Evolutionary conservation across 2,329 filamentous ascomycete species (phyloP).

Genomic region (Nothophaeocryptopus gaeumannii): DNA sequence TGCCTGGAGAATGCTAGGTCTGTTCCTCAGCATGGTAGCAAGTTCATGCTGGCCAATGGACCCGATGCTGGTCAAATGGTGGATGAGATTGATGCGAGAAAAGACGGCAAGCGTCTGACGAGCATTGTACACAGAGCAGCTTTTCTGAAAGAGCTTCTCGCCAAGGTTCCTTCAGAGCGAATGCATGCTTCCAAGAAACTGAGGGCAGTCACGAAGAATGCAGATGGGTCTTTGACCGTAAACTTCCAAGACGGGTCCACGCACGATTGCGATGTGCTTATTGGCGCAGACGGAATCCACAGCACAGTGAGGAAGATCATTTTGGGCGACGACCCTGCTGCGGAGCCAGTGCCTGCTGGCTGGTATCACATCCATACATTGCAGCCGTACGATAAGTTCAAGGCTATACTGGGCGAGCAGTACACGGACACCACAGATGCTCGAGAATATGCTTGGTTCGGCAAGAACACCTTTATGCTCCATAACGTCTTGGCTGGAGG

Average conservation of each 20-base stretch:
- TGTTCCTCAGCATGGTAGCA: slow-evolving; percentile 4
- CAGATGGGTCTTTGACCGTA: slow-evolving; percentile 4
- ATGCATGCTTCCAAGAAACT: slow-evolving; percentile 21
- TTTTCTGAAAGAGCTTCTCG: slow-evolving; percentile 14
- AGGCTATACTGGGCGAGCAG: slow-evolving; percentile 9
- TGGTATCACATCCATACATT: slow-evolving; percentile 12
- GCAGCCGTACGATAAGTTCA: slow-evolving; percentile 15
- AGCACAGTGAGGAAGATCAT: slow-evolving; percentile 12
- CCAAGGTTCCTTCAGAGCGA: slow-evolving; percentile 5
- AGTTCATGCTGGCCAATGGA: slow-evolving; percentile 9
- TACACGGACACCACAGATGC: slow-evolving; percentile 12
- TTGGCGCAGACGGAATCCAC: slow-evolving; percentile 19
- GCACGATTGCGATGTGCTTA: slow-evolving; percentile 9
- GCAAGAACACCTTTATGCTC: slow-evolving; percentile 15
- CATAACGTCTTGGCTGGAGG: slow-evolving; percentile 15
- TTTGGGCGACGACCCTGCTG: slow-evolving; percentile 15
- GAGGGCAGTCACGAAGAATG: not conserved
- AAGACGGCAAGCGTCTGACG: slow-evolving; percentile 13
- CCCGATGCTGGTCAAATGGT: slow-evolving; percentile 12
- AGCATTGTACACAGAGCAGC: slow-evolving; percentile 18
- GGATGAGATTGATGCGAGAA: slow-evolving; percentile 11
- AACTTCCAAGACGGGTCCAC: slow-evolving; percentile 8
- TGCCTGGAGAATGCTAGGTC: slow-evolving; percentile 12
- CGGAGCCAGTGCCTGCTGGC: slow-evolving; percentile 7
- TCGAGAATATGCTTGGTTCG: slow-evolving; percentile 13